Conservation (phyloP, 1,139 yeast species). For the Pichia sp. region DNA sequence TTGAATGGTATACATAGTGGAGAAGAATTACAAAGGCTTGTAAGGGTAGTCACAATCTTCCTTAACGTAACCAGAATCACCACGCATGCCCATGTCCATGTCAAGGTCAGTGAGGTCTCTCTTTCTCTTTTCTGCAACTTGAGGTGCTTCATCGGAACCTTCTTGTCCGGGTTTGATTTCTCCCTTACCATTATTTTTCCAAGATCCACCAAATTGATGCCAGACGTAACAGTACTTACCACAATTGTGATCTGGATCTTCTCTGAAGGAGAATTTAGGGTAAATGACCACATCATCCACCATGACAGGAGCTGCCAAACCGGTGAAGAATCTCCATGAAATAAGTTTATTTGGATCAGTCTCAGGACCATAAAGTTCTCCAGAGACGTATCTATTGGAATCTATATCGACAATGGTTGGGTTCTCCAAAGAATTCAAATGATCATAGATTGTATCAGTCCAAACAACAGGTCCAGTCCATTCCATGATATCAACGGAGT, state of each 20-base stretch:
- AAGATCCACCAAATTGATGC: conserved; percentile 28
- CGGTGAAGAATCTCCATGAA: conserved; percentile 65
- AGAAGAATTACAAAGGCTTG: no score
- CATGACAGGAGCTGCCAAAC: conserved; percentile 58
- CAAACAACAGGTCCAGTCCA: conserved; percentile 59
- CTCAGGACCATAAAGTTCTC: conserved; percentile 26
- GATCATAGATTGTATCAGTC: conserved; percentile 50
- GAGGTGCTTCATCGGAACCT: conserved; percentile 9
- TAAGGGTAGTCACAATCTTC: conserved; percentile 4
- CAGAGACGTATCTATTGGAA: conserved; percentile 25
- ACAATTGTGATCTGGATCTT: conserved; percentile 26
- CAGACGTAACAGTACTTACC: conserved; percentile 27
- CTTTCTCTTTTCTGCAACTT: not conserved
- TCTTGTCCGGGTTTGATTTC: conserved; percentile 26
- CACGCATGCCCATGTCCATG: conserved; percentile 9
- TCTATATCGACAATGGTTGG: conserved; percentile 27
- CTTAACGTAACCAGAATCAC: conserved; percentile 14
- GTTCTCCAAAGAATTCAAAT: conserved; percentile 29
- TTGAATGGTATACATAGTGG: no score
- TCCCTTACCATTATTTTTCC: conserved; percentile 28
- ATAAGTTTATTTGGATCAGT: conserved; percentile 19
- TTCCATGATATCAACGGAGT: conserved; percentile 37
- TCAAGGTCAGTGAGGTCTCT: conserved; percentile 11
- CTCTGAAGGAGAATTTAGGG: conserved; percentile 43
- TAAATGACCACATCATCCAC: conserved; percentile 79